Base-by-base conservation (phyloP, 1,139 yeast genomes). In the Blastobotrys illinoisensis region DNA sequence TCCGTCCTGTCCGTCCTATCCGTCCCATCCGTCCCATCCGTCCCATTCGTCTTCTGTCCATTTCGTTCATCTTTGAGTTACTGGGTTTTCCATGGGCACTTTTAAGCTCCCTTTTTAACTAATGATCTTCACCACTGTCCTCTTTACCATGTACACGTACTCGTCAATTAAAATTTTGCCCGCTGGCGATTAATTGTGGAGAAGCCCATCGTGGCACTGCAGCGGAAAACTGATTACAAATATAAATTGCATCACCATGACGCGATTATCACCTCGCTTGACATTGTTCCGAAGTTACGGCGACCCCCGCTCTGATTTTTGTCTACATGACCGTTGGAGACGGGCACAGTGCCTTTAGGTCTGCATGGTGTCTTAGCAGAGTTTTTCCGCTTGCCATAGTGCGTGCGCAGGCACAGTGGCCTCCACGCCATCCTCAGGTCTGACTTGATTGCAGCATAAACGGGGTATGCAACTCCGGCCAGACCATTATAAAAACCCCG, bases 401-500 rank as follows among this genome's bases (percentile, higher is more conserved):
- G 47, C 47, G 24, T n/a, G 24, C 46, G 23, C 46, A 43, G 18
- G 46, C 23, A 43, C 23, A 6, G 5, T 11, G 40, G 47, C 7
- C 18, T 23, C 26, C 32, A 26, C 32, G 32, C 23, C 46, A 21
- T 7, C 46, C 24, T n/a, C 24, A 44, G 9, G 9, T 26, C 9
- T 7, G 32, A 6, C 32, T 26, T 11, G 13, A 26, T 26, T 13
- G 40, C 40, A 32, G 5, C 3, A 13, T 16, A 16, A 32, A 32
- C 40, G 40, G 40, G 40, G 40, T 13, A 32, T 11, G 40, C 16
- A 32, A 16, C 13, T n/a, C 40, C 40, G 40, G 40, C 16, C 16
- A 13, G 11, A 4, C 20, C 19, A 3, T 3, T 50, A 50, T 50
- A 50, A 28, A 50, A 44, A 46, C 20, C 18, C 18, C 46, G n/a